phyloP scores from a whole-genome alignment of 768 basidiomycete genomes.

The Sarcomyxa edulis region DNA sequence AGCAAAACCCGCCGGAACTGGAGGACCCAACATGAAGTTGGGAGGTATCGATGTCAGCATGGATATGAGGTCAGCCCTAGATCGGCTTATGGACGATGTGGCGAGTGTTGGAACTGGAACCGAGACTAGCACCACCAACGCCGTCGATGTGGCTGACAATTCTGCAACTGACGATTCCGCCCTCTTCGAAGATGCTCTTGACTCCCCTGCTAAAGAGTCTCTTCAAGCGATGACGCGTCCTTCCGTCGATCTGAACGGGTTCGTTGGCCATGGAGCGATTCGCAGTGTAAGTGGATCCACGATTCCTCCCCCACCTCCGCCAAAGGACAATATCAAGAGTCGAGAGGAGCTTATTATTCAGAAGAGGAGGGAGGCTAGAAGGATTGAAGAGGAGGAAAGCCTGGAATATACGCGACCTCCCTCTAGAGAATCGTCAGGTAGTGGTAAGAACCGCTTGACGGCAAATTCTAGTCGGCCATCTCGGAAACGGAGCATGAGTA shows the following conservation, averaged over 20 bases:
- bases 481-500: slow-evolving; percentile 71
- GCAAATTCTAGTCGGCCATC: slow-evolving; percentile 39
- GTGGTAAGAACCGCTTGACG: slow-evolving; percentile 9
- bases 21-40: slow-evolving; percentile 39
- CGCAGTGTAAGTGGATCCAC: slow-evolving; percentile 35
- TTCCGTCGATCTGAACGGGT: slow-evolving; percentile 41
- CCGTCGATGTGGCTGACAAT: slow-evolving; percentile 25
- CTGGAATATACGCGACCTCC: slow-evolving; percentile 23
- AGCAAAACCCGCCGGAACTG: too few species aligned
- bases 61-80: slow-evolving; percentile 71
- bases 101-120: slow-evolving; percentile 31
- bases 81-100: slow-evolving; percentile 69
- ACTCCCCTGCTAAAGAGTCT: slow-evolving; percentile 12
- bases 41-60: slow-evolving; percentile 53
- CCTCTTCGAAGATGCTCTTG: slow-evolving; percentile 13
- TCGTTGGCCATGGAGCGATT: slow-evolving; percentile 23
- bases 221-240: slow-evolving; percentile 39
- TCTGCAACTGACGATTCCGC: slow-evolving; percentile 22
- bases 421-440: slow-evolving; percentile 1
- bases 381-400: slow-evolving; percentile 43
- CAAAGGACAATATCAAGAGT: slow-evolving; percentile 60
- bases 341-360: slow-evolving; percentile 69
- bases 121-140: slow-evolving; percentile 31
- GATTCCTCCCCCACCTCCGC: slow-evolving; percentile 44
- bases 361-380: slow-evolving; percentile 59